phyloP scores from a whole-genome alignment of 73 alveolate species.

The Tetrahymena elliotti region DNA sequence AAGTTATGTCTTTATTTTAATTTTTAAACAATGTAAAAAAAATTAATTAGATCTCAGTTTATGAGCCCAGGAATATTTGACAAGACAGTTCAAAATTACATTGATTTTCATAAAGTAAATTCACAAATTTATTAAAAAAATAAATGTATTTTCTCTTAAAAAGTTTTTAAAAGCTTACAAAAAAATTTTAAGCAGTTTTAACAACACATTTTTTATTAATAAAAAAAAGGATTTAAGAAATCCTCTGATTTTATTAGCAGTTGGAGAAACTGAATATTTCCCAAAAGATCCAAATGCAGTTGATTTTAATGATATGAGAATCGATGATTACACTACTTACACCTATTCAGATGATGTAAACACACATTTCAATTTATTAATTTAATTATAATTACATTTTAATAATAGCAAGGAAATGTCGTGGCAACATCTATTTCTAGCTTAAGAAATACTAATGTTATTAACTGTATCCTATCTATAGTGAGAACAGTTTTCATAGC shows the following conservation, averaged over 20 bases:
- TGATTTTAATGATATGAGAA: conserved; percentile 29
- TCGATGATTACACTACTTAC: conserved; percentile 38
- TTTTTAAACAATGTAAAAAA: not conserved
- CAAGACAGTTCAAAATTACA: not conserved
- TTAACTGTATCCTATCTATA: conserved; percentile 55
- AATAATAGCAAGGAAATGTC: not conserved
- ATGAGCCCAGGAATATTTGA: not conserved
- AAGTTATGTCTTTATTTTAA: not conserved
- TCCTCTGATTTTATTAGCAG: conserved; percentile 51
- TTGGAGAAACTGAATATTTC: conserved; percentile 35
- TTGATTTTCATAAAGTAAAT: not conserved
- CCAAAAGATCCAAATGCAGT: conserved; percentile 20
- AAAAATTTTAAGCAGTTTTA: too few species aligned
- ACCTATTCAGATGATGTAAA: conserved; percentile 23
- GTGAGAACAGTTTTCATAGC: conserved; percentile 60
- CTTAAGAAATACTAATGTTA: conserved; percentile 34
- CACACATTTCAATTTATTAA: not conserved
- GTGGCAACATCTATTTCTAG: conserved; percentile 38
- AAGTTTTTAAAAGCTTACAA: too few species aligned
- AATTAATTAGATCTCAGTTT: not conserved
- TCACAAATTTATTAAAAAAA: not conserved
- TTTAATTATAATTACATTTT: too few species aligned
- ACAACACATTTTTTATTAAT: not conserved
- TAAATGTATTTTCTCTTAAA: conserved; percentile 2
- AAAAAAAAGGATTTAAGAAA: conserved; percentile 36